phyloP scores from a whole-genome alignment of 108 stramenopile species.

The Nitzschia sp. region DNA sequence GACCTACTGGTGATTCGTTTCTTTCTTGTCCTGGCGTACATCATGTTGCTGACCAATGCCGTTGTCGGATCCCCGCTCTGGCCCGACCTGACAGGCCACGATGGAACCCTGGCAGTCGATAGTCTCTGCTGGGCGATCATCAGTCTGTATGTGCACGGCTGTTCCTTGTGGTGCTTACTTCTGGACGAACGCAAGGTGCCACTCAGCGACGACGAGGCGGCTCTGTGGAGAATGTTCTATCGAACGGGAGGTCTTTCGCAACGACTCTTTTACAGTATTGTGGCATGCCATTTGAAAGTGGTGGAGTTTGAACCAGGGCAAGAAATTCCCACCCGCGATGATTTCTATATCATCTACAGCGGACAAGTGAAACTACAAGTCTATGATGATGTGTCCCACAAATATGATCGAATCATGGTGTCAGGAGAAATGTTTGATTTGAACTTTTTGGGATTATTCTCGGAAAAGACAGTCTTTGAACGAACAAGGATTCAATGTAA shows the following conservation, averaged over 20 bases:
- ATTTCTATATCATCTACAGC: constrained; percentile 31
- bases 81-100: not conserved
- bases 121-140: constrained; percentile 25
- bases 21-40: constrained; percentile 26
- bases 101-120: constrained; percentile 14
- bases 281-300: constrained; percentile 20
- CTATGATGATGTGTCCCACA: not conserved
- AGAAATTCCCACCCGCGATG: constrained; percentile 15
- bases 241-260: constrained; percentile 32
- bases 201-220: constrained; percentile 25
- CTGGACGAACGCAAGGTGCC: constrained; percentile 17
- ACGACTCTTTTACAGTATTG: constrained; percentile 17
- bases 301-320: constrained; percentile 18
- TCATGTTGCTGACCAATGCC: constrained; percentile 21
- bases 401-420: not conserved
- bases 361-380: constrained; percentile 20
- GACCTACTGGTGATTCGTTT: constrained; percentile 34
- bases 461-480: not conserved
- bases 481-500: not conserved
- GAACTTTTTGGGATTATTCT: constrained; percentile 15
- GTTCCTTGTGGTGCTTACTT: constrained; percentile 11
- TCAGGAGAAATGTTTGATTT: constrained; percentile 38
- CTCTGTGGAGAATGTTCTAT: constrained; percentile 41
- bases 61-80: constrained; percentile 27
- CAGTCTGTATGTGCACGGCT: constrained; percentile 30